Conservation (phyloP, 208 protist genomes). For the Acanthamoeba healyi region DNA sequence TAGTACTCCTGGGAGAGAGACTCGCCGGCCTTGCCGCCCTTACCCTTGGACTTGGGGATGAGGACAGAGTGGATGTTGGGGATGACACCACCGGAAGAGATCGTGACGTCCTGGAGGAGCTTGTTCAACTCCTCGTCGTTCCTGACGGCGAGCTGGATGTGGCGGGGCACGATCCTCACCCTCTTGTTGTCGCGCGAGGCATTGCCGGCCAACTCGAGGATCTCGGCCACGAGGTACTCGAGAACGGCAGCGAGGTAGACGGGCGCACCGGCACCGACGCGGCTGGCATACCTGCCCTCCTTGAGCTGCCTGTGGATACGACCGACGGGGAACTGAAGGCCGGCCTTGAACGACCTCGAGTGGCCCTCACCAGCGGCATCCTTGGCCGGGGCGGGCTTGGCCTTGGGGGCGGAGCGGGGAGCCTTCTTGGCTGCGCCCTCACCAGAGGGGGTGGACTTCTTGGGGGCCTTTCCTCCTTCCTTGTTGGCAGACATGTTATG, state of each 20-base stretch:
- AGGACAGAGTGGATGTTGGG: conserved; percentile 95
- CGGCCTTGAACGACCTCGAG: conserved; percentile 95
- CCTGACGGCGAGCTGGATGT: conserved; percentile 95
- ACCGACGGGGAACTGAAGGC: conserved; percentile 99
- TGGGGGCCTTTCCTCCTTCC: conserved; percentile 1
- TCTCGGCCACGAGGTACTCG: conserved; percentile 98
- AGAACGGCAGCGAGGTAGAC: conserved; percentile 99
- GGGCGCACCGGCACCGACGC: conserved; percentile 97
- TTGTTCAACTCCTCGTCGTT: conserved; percentile 97
- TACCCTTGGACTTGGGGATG: conserved; percentile 90
- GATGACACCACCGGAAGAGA: conserved; percentile 95
- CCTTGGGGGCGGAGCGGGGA: neutral
- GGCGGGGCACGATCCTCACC: conserved; percentile 94
- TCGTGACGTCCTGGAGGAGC: conserved; percentile 94
- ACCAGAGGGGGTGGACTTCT: too few relatives aligned
- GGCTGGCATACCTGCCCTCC: conserved; percentile 96
- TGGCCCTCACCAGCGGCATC: conserved; percentile 70
- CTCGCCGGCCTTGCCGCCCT: conserved; percentile 77
- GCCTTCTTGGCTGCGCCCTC: conserved; percentile 38
- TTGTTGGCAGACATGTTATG: conserved; percentile 16
- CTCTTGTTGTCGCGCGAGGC: conserved; percentile 95
- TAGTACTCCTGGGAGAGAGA: conserved; percentile 78
- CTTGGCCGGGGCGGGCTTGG: conserved; percentile 37
- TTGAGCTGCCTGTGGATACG: conserved; percentile 97
- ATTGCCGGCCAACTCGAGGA: conserved; percentile 96